Conservation (phyloP, 1,139 yeast species). For the Blastobotrys elegans region DNA sequence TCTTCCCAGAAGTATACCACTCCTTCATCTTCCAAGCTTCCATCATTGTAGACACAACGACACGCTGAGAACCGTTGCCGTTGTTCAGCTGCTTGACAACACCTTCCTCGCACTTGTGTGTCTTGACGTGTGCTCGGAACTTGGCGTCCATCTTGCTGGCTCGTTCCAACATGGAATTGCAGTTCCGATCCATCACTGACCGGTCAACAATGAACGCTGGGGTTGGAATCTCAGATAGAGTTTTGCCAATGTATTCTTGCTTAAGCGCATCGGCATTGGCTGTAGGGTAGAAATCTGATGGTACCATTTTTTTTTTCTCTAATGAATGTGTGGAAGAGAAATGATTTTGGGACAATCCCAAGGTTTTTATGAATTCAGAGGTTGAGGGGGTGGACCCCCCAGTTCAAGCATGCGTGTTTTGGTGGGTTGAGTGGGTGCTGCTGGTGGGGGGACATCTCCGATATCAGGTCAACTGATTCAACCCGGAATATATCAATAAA, state of each 20-base stretch:
- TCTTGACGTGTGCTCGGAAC: conserved; percentile 69
- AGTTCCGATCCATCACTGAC: conserved; percentile 21
- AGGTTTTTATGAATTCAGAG: no score
- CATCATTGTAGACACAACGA: conserved; percentile 65
- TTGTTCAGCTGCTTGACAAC: conserved; percentile 40
- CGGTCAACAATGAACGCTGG: conserved; percentile 36
- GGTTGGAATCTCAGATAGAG: conserved; percentile 34
- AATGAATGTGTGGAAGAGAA: not conserved
- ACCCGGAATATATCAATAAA: no score
- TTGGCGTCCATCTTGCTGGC: conserved; percentile 48
- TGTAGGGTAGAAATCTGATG: conserved; percentile 20
- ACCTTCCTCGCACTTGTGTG: conserved; percentile 59
- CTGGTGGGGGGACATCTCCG: no score
- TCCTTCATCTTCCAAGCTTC: conserved; percentile 59
- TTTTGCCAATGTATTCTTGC: conserved; percentile 30
- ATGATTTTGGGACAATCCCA: no score
- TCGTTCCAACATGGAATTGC: conserved; percentile 25
- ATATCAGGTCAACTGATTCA: no score
- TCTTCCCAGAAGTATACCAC: conserved; percentile 40
- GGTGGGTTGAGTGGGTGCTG: no score
- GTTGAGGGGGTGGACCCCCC: no score
- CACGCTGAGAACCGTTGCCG: conserved; percentile 41
- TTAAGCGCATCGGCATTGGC: conserved; percentile 24
- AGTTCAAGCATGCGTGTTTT: no score
- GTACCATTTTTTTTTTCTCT: conserved; percentile 11